Evolutionary conservation across 2,329 filamentous ascomycete species (phyloP), one percentile per base, ranked within the genome.

Genomic region (Pyricularia grisea): DNA sequence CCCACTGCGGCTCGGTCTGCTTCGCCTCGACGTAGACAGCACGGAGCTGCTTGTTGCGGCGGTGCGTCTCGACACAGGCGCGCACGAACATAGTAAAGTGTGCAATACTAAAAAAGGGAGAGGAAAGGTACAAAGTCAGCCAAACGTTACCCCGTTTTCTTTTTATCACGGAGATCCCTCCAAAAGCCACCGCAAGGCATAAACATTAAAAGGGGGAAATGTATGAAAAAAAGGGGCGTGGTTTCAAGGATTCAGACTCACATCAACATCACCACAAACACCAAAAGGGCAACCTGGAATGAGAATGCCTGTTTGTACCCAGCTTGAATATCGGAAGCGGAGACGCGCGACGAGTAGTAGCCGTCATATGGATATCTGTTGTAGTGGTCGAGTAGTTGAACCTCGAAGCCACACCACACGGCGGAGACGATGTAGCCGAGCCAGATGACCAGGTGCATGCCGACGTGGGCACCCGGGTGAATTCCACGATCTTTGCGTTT

Each of bases 401-500:
- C 23, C 20, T 25, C 55, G n/a, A n/a, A 25, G 20, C 55, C 55
- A 10, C 25, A 11, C 3, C 14, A 25, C 23, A 23, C 4, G 23
- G 23, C 23, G 58, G 9, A 5, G n/a, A 27, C n/a, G 23, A 61
- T 27, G 58, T 31, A 55, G 27, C 73, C 69, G 7, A 83, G 71
- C 78, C 79, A 82, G 68, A 83, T 74, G 70, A 83, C 67, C 2
- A 84, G 79, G 36, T 79, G 79, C 17, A 81, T 60, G 68, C 74
- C 79, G 42, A 84, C 79, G 65, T 83, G 81, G 9, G 78, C 79
- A 30, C 80, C 81, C 0, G 82, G 81, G 68, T 81, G 80, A 25
- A 83, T 79, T 55, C 79, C 78, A 3, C 71, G 71, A 66, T 73
- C 75, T 7, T 74, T 76, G 55, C 79, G 78, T 20, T 74, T 69